A percentile compares a stretch with the other conserved stretches of the same genome.
Evolutionary conservation across 202 grass and related monocot genomes (phyloP).

Genomic region (Setaria viridis): DNA sequence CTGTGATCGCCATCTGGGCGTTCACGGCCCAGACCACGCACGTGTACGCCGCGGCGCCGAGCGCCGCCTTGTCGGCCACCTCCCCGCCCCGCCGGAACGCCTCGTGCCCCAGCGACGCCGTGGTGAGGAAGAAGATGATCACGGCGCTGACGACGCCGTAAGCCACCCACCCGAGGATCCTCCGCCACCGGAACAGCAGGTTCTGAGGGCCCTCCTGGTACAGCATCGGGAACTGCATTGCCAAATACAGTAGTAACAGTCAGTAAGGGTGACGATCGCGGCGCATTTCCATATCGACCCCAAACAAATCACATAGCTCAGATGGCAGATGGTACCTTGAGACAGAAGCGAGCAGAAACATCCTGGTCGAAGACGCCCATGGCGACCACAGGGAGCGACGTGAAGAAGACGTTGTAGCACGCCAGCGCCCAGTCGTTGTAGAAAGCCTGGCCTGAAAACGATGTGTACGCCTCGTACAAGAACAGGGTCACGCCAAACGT

Average conservation of each 20-base stretch:
- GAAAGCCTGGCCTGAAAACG: constrained; percentile 68
- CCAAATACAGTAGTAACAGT: background rate
- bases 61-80: constrained; percentile 54
- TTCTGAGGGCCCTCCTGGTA: constrained; percentile 91
- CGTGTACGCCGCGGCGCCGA: constrained; percentile 66
- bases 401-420: constrained; percentile 76
- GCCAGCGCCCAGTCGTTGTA: constrained; percentile 84
- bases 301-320: no score
- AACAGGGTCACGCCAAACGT: constrained; percentile 83
- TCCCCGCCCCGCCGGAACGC: constrained; percentile 59
- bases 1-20: constrained; percentile 66
- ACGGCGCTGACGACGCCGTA: constrained; percentile 61
- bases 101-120: constrained; percentile 53
- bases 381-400: constrained; percentile 77
- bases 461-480: constrained; percentile 72
- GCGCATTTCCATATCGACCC: no score
- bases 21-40: constrained; percentile 82
- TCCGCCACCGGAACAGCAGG: constrained; percentile 76
- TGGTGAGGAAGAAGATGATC: constrained; percentile 77
- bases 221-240: constrained; percentile 79
- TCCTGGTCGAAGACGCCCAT: constrained; percentile 93
- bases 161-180: constrained; percentile 85
- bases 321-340: constrained; percentile 49
- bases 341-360: constrained; percentile 79
- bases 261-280: background rate